A percentile compares a stretch with the other conserved stretches of the same genome.
Evolutionary conservation across 2,329 filamentous ascomycete genomes (phyloP).

Genomic region (Fusarium napiforme): DNA sequence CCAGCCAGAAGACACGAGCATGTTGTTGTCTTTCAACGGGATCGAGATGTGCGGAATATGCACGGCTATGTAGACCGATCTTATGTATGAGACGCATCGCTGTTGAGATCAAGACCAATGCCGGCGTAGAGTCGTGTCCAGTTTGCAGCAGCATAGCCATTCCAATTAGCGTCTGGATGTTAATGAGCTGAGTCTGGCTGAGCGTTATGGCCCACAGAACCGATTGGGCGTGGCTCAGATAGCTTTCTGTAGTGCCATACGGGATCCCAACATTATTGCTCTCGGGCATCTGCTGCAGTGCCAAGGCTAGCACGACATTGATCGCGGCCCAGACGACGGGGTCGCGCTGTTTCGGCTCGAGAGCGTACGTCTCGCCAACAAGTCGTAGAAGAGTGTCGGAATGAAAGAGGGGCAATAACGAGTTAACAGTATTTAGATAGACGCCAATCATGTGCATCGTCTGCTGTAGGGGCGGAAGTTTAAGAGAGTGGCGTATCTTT

Average conservation of each 20-base stretch:
- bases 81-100: conserved; percentile 8
- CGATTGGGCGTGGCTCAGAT: not conserved
- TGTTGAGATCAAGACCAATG: not conserved
- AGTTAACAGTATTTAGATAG: conserved; percentile 1
- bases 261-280: not conserved
- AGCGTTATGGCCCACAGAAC: not conserved
- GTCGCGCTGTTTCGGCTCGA: not conserved
- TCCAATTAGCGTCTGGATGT: conserved; percentile 9
- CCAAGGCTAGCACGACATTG: conserved; percentile 10
- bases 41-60: not conserved
- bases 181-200: not conserved
- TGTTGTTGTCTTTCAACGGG: not conserved
- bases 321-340: conserved; percentile 2
- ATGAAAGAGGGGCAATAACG: not conserved
- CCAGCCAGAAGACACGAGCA: conserved; percentile 11
- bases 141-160: conserved; percentile 12
- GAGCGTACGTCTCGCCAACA: conserved; percentile 3
- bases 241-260: not conserved
- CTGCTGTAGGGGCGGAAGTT: not conserved
- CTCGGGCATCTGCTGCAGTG: not conserved
- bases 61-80: not conserved
- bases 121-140: not conserved
- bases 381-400: not conserved
- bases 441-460: conserved; percentile 12
- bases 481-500: not conserved